A percentile compares a stretch with the other conserved stretches of the same genome.
Evolutionary conservation across 306 rosid genomes (phyloP).

Genomic region (Vigna trinervia): DNA sequence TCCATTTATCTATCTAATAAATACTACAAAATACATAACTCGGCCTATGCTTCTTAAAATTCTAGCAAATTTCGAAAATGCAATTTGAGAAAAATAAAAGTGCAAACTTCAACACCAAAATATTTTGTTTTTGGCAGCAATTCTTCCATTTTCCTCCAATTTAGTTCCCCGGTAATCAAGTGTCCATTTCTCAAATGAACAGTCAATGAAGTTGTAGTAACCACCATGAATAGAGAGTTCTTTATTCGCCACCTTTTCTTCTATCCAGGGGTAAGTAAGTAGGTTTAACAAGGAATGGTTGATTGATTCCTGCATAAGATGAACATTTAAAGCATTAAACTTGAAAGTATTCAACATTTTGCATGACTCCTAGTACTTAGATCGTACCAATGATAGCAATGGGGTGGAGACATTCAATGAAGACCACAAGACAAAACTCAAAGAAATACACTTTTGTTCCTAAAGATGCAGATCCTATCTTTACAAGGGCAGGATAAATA

Average conservation of each 20-base stretch:
- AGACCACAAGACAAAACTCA: background rate
- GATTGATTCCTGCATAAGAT: constrained; percentile 72
- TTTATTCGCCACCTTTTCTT: constrained; percentile 77
- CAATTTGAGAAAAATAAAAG: background rate
- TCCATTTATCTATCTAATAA: constrained; percentile 1
- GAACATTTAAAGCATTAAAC: constrained; percentile 13
- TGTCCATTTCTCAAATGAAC: constrained; percentile 99
- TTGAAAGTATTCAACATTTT: constrained; percentile 3
- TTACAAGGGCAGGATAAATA: background rate
- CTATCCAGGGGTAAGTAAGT: constrained; percentile 95
- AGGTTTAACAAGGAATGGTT: constrained; percentile 78
- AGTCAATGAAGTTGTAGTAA: constrained; percentile 84
- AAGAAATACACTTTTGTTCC: constrained; percentile 4
- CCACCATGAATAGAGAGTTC: constrained; percentile 83
- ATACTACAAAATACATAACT: constrained; percentile 14
- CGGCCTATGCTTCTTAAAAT: constrained; percentile 36
- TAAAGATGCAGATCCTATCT: background rate
- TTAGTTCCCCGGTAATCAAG: constrained; percentile 70
- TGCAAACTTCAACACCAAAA: constrained; percentile 73
- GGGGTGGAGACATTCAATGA: constrained; percentile 17
- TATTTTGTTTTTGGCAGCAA: constrained; percentile 63
- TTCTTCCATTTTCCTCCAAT: constrained; percentile 51
- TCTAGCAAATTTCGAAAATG: constrained; percentile 22
- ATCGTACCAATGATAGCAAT: background rate
- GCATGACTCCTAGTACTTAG: constrained; percentile 10